Base-by-base conservation (phyloP, 2,329 filamentous ascomycete genomes). In the Capronia epimyces region DNA sequence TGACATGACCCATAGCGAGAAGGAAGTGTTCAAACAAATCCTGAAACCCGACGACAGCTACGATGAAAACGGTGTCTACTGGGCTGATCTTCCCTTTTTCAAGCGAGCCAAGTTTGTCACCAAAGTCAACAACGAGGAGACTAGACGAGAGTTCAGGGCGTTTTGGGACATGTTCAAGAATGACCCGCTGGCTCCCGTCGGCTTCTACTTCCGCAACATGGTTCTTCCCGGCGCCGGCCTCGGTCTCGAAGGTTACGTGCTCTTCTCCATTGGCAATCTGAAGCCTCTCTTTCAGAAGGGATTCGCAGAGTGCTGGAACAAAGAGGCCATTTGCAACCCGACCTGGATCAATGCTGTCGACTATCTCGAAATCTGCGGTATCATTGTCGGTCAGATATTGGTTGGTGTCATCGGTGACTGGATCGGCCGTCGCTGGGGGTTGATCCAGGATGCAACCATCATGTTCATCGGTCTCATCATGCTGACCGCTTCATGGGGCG, bases 241-340 rank as follows among this genome's bases (percentile, higher is more conserved):
- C 45, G 85, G 89, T 66, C 80, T 97, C 22, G 91, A 97, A 77
- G 91, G 82, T 74, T 97, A 96, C 66, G 90, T 96, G 36, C 80
- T 97, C 16, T 97, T 97, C 77, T 96, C 90, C 57, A 96, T 97
- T 61, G 91, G 91, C 52, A 96, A 95, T 69, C 75, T 97, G 58
- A 82, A 86, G 65, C 87, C 90, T 3, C 77, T 97, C 9, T 91
- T 95, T 65, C 70, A 81, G 55, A 77, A 80, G 27, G 81, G 82
- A 4, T 97, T 91, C 78, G 80, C 82, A 1, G 62, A 72, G 2
- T 97, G 91, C 75, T 97, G 91, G 91, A 75, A 74, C 10, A 73
- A 75, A 20, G 66, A 78, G 53, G 68, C 75, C 2, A 82, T 80
- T 22, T 97, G 91, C 74, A 80, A 81, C 65, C 69, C 79, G 60